A percentile compares a stretch with the other conserved stretches of the same genome.
These are phyloP conservation scores for Stellera chamaejasme DNA, from an alignment of 345 rosid genomes.

Conservation along the genomic window DNA sequence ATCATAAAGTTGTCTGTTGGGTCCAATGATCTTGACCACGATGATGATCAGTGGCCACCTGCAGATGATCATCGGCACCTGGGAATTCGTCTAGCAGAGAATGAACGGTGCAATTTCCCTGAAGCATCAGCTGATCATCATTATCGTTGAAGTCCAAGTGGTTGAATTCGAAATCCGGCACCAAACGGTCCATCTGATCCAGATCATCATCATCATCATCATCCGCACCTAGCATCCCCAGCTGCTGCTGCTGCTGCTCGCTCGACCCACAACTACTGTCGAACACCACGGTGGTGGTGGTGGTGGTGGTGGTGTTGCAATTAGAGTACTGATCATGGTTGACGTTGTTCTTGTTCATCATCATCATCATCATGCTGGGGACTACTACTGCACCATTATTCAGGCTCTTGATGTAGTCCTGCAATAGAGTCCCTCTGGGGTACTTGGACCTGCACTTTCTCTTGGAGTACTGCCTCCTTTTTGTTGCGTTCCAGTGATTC, in stretches of 20 bases:
- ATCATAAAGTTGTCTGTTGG: conserved; percentile 3
- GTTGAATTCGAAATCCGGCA: conserved; percentile 40
- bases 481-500: conserved; percentile 99
- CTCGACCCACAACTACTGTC: too few relatives aligned
- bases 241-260: neutral
- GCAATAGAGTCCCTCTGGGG: conserved; percentile 68
- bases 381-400: conserved; percentile 18
- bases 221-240: neutral
- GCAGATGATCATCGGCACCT: conserved; percentile 1
- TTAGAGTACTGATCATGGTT: neutral
- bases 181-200: conserved; percentile 26
- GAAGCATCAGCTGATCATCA: conserved; percentile 41
- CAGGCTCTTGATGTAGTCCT: conserved; percentile 88
- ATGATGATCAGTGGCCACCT: conserved; percentile 4
- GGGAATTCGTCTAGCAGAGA: conserved; percentile 61
- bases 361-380: conserved; percentile 16
- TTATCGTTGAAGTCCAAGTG: conserved; percentile 31
- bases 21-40: conserved; percentile 10
- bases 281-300: too few relatives aligned
- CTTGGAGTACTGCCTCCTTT: conserved; percentile 79
- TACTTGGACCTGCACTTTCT: conserved; percentile 72
- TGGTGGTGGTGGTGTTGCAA: too few relatives aligned
- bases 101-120: conserved; percentile 56
- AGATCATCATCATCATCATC: conserved; percentile 4
- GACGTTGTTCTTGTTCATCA: neutral